phyloP scores from a whole-genome alignment of 148 eudicot species.

The Fallopia convolvulus region DNA sequence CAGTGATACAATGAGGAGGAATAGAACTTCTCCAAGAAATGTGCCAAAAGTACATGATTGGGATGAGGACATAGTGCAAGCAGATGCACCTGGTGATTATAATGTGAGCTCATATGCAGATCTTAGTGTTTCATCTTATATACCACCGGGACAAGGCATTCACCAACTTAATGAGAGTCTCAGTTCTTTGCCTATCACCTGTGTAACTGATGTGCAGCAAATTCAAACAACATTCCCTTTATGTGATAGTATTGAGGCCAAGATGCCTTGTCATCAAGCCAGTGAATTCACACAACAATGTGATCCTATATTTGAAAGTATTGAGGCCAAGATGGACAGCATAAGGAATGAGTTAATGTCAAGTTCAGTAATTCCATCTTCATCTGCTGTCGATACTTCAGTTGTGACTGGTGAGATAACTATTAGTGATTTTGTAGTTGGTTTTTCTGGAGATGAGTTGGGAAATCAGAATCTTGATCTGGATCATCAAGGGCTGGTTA shows the following conservation, averaged over 20 bases:
- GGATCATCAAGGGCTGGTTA: constrained; percentile 18
- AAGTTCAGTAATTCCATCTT: not conserved
- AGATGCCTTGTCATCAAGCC: constrained; percentile 8
- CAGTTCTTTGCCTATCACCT: constrained; percentile 6
- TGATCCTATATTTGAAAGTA: constrained; percentile 13
- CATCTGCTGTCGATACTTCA: not conserved
- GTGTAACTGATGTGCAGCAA: constrained; percentile 15
- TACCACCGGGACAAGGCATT: constrained; percentile 21
- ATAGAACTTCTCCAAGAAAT: not conserved
- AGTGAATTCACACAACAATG: constrained; percentile 10
- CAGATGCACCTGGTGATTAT: constrained; percentile 6
- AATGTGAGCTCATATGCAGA: constrained; percentile 13
- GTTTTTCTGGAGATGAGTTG: constrained; percentile 8
- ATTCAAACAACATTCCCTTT: constrained; percentile 7
- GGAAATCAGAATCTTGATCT: constrained; percentile 7
- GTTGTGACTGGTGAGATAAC: not conserved
- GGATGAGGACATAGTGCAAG: not conserved
- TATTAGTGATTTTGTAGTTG: not conserved
- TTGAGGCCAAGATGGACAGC: constrained; percentile 15
- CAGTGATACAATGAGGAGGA: not conserved
- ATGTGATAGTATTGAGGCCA: too few relatives aligned
- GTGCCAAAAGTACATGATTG: not conserved
- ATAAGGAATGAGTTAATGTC: constrained; percentile 11
- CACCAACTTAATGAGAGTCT: constrained; percentile 13
- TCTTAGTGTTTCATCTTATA: constrained; percentile 5